These are phyloP conservation scores for Ophiobolus disseminans DNA, from an alignment of 2,329 filamentous ascomycete genomes.

Conservation along the genomic window DNA sequence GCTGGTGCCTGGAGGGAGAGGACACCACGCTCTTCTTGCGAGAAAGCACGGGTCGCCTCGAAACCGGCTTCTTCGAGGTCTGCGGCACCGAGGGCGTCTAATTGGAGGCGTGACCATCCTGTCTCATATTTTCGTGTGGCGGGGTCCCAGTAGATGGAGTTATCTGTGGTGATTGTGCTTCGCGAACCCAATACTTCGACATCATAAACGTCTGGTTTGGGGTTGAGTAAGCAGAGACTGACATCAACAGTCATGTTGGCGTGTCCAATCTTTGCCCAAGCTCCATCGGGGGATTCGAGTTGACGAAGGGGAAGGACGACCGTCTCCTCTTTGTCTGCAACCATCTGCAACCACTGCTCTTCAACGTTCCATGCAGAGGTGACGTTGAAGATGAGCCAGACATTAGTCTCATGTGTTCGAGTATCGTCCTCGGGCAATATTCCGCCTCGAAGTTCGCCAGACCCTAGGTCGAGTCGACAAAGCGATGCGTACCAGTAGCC, in stretches of 20 bases:
- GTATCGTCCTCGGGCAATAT: not conserved
- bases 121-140: not conserved
- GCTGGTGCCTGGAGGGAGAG: not conserved
- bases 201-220: not conserved
- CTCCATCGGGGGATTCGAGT: not conserved
- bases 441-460: not conserved
- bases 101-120: not conserved
- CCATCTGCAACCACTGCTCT: no score
- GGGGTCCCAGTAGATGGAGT: not conserved
- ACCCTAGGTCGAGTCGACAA: not conserved
- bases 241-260: not conserved
- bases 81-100: not conserved
- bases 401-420: not conserved
- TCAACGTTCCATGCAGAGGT: no score
- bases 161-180: not conserved
- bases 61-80: not conserved
- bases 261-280: not conserved
- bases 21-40: not conserved
- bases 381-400: not conserved
- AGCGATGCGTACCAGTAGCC: not conserved
- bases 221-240: not conserved
- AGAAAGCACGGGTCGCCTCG: not conserved
- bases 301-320: not conserved
- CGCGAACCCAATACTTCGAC: not conserved
- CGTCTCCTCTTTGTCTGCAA: not conserved